Base-by-base conservation (phyloP, 1,139 yeast genomes). In the Scheffersomyces insectosa region DNA sequence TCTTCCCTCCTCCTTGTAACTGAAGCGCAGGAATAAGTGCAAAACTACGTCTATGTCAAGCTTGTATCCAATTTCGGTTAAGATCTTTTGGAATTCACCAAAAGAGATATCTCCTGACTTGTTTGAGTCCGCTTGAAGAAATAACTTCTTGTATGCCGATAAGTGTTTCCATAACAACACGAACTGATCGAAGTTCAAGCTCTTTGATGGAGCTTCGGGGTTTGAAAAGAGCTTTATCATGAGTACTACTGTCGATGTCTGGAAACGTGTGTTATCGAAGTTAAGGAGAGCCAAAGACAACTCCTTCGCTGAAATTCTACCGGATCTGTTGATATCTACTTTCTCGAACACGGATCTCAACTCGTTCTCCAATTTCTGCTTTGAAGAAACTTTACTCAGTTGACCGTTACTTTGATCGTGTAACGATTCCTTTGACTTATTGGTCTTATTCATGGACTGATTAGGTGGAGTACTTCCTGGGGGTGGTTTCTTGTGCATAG, bases 131-230 rank as follows among this genome's bases (percentile, higher is more conserved):
- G 83, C 87, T 52, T 77, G 78, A 38, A 80, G 74, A 55, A 85
- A 85, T 11, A 83, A 71, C 57, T 80, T 82, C 47, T 84, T 77
- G 79, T 88, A 85, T 42, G 86, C 86, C n/a, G 83, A 73, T 39
- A 85, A 68, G 53, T 84, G 85, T 56, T 83, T 79, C 89, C 90
- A 85, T 40, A 85, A 68, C 45, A 83, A 81, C 39, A 79, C 85
- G 59, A 85, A 85, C 62, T 85, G 91, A 41, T 78, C 82, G 52
- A 81, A 85, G 49, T 79, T 81, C 47, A 74, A 63, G 33, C 62
- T 61, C 40, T 58, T 60, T 37, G 78, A 70, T 9, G 60, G 62
- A 12, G 54, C 51, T 2, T 77, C 65, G n/a, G 61, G 50, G 32
- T 57, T 82, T 38, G 65, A 55, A 60, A 85, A 85, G 57, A 85